Evolutionary conservation across 1,139 yeast species (phyloP).

Genomic region (Candida labiduridarum): DNA sequence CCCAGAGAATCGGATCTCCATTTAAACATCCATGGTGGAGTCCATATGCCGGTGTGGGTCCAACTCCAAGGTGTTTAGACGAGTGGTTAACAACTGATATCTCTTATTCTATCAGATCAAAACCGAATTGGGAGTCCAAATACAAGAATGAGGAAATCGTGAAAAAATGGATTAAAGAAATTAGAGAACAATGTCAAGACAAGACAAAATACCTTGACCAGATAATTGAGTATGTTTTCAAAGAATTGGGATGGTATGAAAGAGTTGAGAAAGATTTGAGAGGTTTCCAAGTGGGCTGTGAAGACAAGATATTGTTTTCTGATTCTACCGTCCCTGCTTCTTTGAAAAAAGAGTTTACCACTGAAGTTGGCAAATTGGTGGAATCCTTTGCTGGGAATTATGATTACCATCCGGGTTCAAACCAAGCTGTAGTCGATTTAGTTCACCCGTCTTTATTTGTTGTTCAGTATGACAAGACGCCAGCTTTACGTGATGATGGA

Average conservation of each 20-base stretch:
- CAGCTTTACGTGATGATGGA: conserved; percentile 18
- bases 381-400: conserved; percentile 19
- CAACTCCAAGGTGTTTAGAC: conserved; percentile 21
- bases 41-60: conserved; percentile 20
- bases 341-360: conserved; percentile 15
- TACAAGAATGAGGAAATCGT: conserved; percentile 27
- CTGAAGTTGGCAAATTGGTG: conserved; percentile 17
- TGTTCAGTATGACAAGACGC: conserved; percentile 36
- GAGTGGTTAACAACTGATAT: conserved; percentile 30
- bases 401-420: conserved; percentile 43
- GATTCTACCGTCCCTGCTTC: conserved; percentile 17
- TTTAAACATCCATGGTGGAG: conserved; percentile 18
- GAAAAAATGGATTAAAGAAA: conserved; percentile 35
- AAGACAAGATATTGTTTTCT: conserved; percentile 22
- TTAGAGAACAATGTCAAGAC: conserved; percentile 19
- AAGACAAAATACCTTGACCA: conserved; percentile 19
- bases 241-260: conserved; percentile 34
- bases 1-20: conserved; percentile 10
- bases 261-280: conserved; percentile 15
- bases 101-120: conserved; percentile 27
- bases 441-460: conserved; percentile 49
- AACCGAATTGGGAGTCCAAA: conserved; percentile 37
- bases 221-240: conserved; percentile 25
- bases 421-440: conserved; percentile 39
- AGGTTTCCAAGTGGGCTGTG: conserved; percentile 18